Evolutionary conservation across 768 basidiomycete species (phyloP).

Genomic region (Inosperma sp.): DNA sequence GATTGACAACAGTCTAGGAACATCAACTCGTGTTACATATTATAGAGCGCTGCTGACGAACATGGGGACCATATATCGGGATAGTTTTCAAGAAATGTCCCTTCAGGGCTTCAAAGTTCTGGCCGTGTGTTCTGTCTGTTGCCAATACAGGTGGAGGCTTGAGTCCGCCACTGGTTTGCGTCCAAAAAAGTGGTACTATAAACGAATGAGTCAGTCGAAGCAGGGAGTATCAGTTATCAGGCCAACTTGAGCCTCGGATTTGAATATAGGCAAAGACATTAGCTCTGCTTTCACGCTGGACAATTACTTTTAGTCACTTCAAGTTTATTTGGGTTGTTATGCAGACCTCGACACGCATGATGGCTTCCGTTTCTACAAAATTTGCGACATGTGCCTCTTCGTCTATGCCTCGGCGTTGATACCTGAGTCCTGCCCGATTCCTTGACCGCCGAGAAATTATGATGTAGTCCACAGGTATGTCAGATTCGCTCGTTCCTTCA

Average conservation of each 20-base stretch:
- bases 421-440: slow-evolving; percentile 88
- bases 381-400: slow-evolving; percentile 92
- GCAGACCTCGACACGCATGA: slow-evolving; percentile 74
- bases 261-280: slow-evolving; percentile 90
- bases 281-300: slow-evolving; percentile 63
- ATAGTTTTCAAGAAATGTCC: slow-evolving; percentile 69
- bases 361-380: slow-evolving; percentile 92
- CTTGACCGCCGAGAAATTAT: slow-evolving; percentile 83
- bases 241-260: slow-evolving; percentile 83
- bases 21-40: not conserved
- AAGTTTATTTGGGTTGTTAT: not conserved
- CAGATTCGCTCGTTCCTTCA: slow-evolving; percentile 39
- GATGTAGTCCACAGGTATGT: slow-evolving; percentile 64
- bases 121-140: slow-evolving; percentile 64
- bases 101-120: slow-evolving; percentile 65
- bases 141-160: slow-evolving; percentile 84
- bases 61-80: slow-evolving; percentile 74
- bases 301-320: not conserved
- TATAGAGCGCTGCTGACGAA: slow-evolving; percentile 24
- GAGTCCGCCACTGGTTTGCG: slow-evolving; percentile 77
- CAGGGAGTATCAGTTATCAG: slow-evolving; percentile 10
- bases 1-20: slow-evolving; percentile 72
- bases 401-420: slow-evolving; percentile 92
- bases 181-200: slow-evolving; percentile 90
- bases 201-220: not conserved